Percentiles rank a stretch among this genome's conserved stretches.
phyloP scores from a whole-genome alignment of 148 eudicot genomes.

The Camellia japonica region DNA sequence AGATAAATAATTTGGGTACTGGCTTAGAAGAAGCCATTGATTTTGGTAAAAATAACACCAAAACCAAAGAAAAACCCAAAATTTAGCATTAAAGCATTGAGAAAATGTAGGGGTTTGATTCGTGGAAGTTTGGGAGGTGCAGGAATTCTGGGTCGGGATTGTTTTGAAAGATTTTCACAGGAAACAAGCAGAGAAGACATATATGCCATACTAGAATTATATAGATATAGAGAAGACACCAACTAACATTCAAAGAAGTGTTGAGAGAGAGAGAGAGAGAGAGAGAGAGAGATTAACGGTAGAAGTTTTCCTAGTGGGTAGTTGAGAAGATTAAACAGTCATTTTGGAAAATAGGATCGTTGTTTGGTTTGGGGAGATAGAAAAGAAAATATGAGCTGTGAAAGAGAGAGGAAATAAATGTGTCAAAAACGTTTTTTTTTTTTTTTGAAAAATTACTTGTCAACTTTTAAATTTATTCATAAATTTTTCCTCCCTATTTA shows the following conservation, averaged over 20 bases:
- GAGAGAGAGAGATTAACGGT: background rate
- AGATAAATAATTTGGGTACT: background rate
- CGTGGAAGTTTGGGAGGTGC: background rate
- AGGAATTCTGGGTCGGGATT: background rate
- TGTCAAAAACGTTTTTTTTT: no score
- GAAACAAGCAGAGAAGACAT: conserved; percentile 1
- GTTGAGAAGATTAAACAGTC: background rate
- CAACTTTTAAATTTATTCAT: no score
- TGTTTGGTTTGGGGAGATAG: no score
- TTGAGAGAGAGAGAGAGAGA: background rate
- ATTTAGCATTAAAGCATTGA: background rate
- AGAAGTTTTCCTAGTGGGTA: background rate
- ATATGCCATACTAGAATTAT: background rate
- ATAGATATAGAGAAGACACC: background rate
- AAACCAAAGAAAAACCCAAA: background rate
- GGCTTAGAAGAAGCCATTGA: conserved; percentile 8
- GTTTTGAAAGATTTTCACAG: background rate
- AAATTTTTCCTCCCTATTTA: no score
- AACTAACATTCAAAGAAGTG: conserved; percentile 3
- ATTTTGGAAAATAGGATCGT: no score
- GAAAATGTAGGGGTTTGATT: conserved; percentile 4
- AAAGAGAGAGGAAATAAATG: no score
- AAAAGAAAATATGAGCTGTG: no score
- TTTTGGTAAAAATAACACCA: background rate
- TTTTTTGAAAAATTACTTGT: no score